Conservation (phyloP, 2,329 filamentous ascomycete genomes). For the Pseudonectria foliicola region DNA sequence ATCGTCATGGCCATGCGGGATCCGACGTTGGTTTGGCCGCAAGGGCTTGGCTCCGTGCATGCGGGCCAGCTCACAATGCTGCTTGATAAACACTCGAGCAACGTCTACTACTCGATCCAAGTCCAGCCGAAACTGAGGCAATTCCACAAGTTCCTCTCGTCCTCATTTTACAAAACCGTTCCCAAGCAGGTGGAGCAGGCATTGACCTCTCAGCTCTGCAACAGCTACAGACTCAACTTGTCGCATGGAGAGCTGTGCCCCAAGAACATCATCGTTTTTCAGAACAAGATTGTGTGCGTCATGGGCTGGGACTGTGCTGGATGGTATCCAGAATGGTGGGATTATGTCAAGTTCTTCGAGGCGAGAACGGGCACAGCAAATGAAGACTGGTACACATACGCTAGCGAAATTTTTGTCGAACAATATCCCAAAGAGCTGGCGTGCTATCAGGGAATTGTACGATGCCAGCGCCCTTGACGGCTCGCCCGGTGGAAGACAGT, state of each 20-base stretch:
- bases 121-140: conserved; percentile 6
- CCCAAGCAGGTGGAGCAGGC: conserved; percentile 16
- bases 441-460: conserved; percentile 24
- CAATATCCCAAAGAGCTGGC: conserved; percentile 20
- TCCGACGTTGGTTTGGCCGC: neutral
- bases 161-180: conserved; percentile 19
- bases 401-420: conserved; percentile 19
- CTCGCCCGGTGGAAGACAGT: too few species aligned
- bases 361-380: conserved; percentile 19
- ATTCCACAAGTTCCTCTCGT: conserved; percentile 20
- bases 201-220: conserved; percentile 13
- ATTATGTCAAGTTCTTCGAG: conserved; percentile 29
- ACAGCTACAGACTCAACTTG: conserved; percentile 12
- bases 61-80: conserved; percentile 16
- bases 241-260: conserved; percentile 22
- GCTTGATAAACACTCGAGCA: conserved; percentile 20
- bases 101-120: conserved; percentile 24
- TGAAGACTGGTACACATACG: conserved; percentile 26
- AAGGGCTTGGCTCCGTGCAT: conserved; percentile 13
- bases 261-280: conserved; percentile 22
- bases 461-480: conserved; percentile 20
- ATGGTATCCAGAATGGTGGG: conserved; percentile 28
- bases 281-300: conserved; percentile 17
- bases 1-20: conserved; percentile 18
- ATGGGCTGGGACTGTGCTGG: conserved; percentile 26